A percentile compares a stretch with the other conserved stretches of the same genome.
Evolutionary conservation across 805 yeast genomes (phyloP).

Genomic region (Scheffersomyces stipitis): DNA sequence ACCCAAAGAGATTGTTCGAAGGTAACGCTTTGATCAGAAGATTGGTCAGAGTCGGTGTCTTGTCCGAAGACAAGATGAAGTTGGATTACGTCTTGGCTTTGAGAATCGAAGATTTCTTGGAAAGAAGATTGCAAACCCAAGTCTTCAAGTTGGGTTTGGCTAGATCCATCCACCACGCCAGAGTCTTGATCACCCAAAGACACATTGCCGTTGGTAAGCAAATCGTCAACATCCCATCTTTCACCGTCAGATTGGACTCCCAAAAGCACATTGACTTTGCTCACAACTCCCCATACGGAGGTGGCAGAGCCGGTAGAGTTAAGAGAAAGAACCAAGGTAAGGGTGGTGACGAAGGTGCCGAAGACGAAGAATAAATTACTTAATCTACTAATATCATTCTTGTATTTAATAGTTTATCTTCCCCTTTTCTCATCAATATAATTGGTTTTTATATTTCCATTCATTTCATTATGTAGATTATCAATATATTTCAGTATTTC

Average conservation of each 20-base stretch:
- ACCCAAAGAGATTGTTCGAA: constrained; percentile 99
- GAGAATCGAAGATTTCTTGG: constrained; percentile 98
- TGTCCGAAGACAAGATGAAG: constrained; percentile 99
- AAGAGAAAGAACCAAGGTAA: constrained; percentile 87
- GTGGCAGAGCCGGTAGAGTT: constrained; percentile 99
- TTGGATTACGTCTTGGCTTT: constrained; percentile 99
- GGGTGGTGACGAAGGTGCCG: constrained; percentile 67
- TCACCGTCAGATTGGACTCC: constrained; percentile 99
- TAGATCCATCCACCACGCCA: constrained; percentile 99
- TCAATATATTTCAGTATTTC: constrained; percentile 1
- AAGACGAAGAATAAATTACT: constrained; percentile 67
- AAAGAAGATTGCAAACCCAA: constrained; percentile 99
- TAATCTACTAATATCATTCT: constrained; percentile 9
- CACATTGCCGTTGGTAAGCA: constrained; percentile 99
- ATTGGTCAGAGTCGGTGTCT: constrained; percentile 97
- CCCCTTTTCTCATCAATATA: constrained; percentile 7
- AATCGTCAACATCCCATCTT: constrained; percentile 97
- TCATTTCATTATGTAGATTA: constrained; percentile 10
- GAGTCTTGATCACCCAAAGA: constrained; percentile 98
- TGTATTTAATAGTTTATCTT: constrained; percentile 3
- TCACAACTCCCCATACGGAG: constrained; percentile 99
- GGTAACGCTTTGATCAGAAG: constrained; percentile 99
- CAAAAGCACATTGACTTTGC: constrained; percentile 99
- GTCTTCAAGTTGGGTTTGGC: constrained; percentile 99
- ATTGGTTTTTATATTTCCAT: constrained; percentile 9